Evolutionary conservation across 768 basidiomycete genomes (phyloP).

Genomic region (Royoungia palumana): DNA sequence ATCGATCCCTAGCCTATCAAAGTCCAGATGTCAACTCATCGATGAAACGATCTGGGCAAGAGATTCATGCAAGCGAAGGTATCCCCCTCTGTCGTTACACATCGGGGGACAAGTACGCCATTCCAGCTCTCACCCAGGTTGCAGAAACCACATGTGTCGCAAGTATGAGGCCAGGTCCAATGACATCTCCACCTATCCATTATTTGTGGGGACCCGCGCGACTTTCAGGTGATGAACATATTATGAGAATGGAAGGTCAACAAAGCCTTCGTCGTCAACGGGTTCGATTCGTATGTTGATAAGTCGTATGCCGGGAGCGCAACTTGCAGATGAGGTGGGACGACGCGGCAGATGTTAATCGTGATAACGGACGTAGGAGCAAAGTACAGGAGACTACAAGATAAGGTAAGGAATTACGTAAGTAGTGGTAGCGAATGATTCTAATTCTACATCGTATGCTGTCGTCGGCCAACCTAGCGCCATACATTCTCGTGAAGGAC

Average conservation of each 20-base stretch:
- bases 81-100: neutral
- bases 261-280: neutral
- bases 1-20: conserved; percentile 20
- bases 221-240: conserved; percentile 18
- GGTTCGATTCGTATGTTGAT: no score
- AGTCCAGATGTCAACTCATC: no score
- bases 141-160: conserved; percentile 5
- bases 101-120: conserved; percentile 21
- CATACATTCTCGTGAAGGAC: conserved; percentile 2
- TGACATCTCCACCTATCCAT: no score
- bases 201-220: conserved; percentile 10
- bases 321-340: no score
- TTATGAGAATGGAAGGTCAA: conserved; percentile 2
- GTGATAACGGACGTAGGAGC: no score
- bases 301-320: no score
- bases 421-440: no score
- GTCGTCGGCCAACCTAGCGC: conserved; percentile 9
- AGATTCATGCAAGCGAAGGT: conserved; percentile 1
- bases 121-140: conserved; percentile 4
- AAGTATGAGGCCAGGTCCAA: neutral
- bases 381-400: no score
- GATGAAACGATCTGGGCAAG: neutral
- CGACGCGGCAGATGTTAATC: no score
- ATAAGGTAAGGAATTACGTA: no score
- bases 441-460: no score